Evolutionary conservation across 1,284 basidiomycete genomes (phyloP), one percentile per base, ranked within the genome.

Genomic region (Agaricales sp.): DNA sequence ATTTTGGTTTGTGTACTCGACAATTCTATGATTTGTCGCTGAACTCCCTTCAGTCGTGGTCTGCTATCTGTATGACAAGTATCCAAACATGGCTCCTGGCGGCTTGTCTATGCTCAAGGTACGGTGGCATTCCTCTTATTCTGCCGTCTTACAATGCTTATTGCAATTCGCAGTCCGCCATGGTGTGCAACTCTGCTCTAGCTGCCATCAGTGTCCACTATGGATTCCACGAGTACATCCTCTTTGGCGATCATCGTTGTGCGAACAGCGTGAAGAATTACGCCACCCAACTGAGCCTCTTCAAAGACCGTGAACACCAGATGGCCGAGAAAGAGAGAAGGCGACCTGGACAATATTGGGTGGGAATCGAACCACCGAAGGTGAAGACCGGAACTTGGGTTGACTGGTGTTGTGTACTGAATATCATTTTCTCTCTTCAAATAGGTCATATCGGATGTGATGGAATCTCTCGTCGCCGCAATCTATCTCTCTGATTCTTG

Each of bases 131-230:
- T 6, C 26, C 26, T 30, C 26, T 14, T 14, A 14, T 14, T 30
- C 26, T 30, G 14, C 26, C n/a, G 25, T 45, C 16, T 46, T 45
- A 21, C 4, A 45, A 44, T 23, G 26, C 19, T 43, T 21, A 44
- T 46, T 22, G 39, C 51, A 45, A 24, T 24, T 43, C 23, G 56
- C n/a, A 90, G 87, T 75, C 77, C 43, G 82, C 83, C 4, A 89
- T 90, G 84, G 86, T 90, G 22, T 85, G 82, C 8, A 90, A 90
- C 59, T 70, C 77, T 19, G 70, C 81, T 8, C 67, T 90, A 25
- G 84, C 83, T 25, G 82, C 86, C 1, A 62, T 90, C 51, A 86
- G 83, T 54, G 78, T 89, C 18, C 71, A 71, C 55, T 74, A 75
- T 43, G 80, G 81, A 20, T 64, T 92, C 48, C 68, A 87, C 54